These are phyloP conservation scores for Scleroderma citrinum DNA, from an alignment of 768 basidiomycete genomes.

Conservation along the genomic window DNA sequence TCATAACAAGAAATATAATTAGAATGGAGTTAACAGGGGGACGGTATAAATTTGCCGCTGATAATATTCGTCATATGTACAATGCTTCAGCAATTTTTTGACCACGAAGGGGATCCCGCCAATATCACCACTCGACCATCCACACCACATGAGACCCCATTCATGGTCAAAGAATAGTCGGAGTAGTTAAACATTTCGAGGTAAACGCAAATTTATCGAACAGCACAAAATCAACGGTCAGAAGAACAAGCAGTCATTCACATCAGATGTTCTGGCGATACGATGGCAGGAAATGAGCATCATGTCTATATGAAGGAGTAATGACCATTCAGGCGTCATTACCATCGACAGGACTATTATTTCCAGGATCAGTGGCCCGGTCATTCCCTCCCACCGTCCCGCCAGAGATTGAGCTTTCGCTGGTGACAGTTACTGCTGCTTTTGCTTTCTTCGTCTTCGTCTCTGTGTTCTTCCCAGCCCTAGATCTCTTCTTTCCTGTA, in stretches of 20 bases:
- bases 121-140: conserved; percentile 10
- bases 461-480: conserved; percentile 24
- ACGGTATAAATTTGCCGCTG: not conserved
- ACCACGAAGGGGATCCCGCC: conserved; percentile 27
- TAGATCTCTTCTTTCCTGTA: conserved; percentile 24
- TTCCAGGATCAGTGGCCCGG: conserved; percentile 18
- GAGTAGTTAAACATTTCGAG: conserved; percentile 14
- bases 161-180: conserved; percentile 28
- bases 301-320: conserved; percentile 4
- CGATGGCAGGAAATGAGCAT: conserved; percentile 9
- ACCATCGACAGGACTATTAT: conserved; percentile 19
- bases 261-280: not conserved
- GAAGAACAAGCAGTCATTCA: not conserved
- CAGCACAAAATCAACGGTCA: conserved; percentile 1
- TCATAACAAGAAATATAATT: no score
- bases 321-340: conserved; percentile 14
- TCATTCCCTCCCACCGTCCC: conserved; percentile 24
- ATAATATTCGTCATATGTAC: conserved; percentile 9
- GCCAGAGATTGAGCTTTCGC: conserved; percentile 18
- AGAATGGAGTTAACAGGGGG: no score
- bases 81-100: conserved; percentile 19
- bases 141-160: conserved; percentile 14
- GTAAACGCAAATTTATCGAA: conserved; percentile 20
- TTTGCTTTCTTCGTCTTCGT: conserved; percentile 31
- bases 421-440: not conserved